Base-by-base conservation (phyloP, 257 asterid genomes). In the Gentiana macrophylla region DNA sequence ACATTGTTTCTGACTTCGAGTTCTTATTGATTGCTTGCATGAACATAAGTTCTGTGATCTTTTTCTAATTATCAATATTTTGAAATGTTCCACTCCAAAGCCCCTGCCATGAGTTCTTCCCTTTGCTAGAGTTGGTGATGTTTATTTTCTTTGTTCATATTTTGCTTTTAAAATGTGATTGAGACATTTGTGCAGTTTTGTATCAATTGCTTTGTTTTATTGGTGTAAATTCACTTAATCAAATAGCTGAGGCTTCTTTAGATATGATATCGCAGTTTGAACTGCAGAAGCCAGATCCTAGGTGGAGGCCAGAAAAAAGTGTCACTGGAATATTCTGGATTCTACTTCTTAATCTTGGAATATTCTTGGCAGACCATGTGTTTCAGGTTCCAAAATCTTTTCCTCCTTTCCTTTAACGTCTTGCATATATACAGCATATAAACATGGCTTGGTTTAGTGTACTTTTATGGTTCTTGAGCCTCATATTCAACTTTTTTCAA, bases 261-360 rank as follows among this genome's bases (percentile, higher is more conserved):
- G 98, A 87, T 86, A 79, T 83, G 77, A 62, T 69, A 49, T 85
- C 94, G 52, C 94, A 77, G 81, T 85, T 88, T 75, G 98, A 88
- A 61, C 76, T 87, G 53, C 80, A 83, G 77, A 87, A 81, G 77
- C 81, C 84, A 13, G 66, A 56, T 12, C 70, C 58, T 72, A 77
- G 66, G 74, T 53, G 63, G 66, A 83, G 83, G 76, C 79, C 84
- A 4, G 85, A 72, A 70, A 92, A 78, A 81, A 84, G 75, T 56
- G 94, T 74, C 50, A 87, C 75, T 57, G 97, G 97, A 57, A 81
- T 92, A 61, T 92, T 84, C 75, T 87, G 93, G 95, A 92, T 92
- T 76, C 74, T 92, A 35, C 90, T 92, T 49, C 70, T 87, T 60
- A 92, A 92, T 68, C 66, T 88, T 44, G 97, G 95, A 48, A 64